Conservation (phyloP, 1,284 basidiomycete species). For the Leucoagaricus sp. region DNA sequence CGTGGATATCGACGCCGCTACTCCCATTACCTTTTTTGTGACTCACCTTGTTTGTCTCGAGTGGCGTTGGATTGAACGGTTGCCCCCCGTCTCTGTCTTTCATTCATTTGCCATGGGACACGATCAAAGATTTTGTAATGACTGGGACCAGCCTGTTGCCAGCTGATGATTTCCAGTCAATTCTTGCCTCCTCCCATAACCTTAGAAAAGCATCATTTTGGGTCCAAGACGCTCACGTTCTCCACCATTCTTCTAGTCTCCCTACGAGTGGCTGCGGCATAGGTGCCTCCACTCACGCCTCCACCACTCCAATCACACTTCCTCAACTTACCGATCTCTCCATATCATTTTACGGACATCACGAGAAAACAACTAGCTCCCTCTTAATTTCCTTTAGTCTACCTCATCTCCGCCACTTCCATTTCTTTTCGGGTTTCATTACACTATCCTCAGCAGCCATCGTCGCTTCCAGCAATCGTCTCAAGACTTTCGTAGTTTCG, state of each 20-base stretch:
- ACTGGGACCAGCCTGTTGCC: conserved; percentile 8
- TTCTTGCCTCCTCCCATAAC: conserved; percentile 1
- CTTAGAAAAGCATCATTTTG: conserved; percentile 6
- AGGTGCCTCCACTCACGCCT: not conserved
- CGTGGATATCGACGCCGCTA: not conserved
- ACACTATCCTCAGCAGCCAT: conserved; percentile 9
- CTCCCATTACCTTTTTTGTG: conserved; percentile 3
- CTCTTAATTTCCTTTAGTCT: conserved; percentile 7
- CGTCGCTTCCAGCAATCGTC: not conserved
- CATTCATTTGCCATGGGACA: conserved; percentile 11
- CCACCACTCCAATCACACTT: not conserved
- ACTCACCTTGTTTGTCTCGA: conserved; percentile 3
- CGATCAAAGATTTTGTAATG: conserved; percentile 4
- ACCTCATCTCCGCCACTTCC: conserved; percentile 12
- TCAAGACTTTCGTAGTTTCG: conserved; percentile 3
- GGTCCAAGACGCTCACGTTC: conserved; percentile 2
- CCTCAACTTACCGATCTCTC: conserved; percentile 6
- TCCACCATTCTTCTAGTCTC: no score
- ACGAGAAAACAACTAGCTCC: conserved; percentile 2
- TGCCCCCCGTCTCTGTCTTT: conserved; percentile 4
- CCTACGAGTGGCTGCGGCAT: not conserved
- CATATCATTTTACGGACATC: conserved; percentile 12
- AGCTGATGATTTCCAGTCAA: not conserved
- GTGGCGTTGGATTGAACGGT: conserved; percentile 4
- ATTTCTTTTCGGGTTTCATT: conserved; percentile 15